Evolutionary conservation across 2,329 filamentous ascomycete species (phyloP).

Genomic region (Penicillium paneum): DNA sequence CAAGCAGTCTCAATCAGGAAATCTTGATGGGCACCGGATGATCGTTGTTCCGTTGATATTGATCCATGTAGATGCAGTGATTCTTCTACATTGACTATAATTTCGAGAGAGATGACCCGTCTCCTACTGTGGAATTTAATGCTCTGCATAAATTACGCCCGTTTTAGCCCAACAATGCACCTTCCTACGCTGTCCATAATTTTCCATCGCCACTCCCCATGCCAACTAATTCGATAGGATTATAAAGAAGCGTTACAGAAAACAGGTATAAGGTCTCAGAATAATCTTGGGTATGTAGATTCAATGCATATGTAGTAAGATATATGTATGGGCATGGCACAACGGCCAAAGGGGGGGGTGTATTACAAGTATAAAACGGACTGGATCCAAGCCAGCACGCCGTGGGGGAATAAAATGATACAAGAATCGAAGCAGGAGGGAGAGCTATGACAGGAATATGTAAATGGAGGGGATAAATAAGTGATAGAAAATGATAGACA

Average conservation of each 20-base stretch:
- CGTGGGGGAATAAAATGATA: conserved; percentile 23
- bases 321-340: conserved; percentile 24
- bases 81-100: not conserved
- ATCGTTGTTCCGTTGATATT: conserved; percentile 27
- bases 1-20: conserved; percentile 29
- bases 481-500: conserved; percentile 12
- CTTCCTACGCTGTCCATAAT: not conserved
- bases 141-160: not conserved
- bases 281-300: not conserved
- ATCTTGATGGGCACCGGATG: conserved; percentile 28
- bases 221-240: too few relatives aligned
- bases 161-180: not conserved
- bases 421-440: conserved; percentile 8
- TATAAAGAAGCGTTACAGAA: not conserved
- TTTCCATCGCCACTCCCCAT: not conserved
- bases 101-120: not conserved
- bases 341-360: conserved; percentile 22
- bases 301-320: conserved; percentile 8
- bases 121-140: not conserved
- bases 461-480: not conserved
- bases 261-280: not conserved
- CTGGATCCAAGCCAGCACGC: conserved; percentile 24
- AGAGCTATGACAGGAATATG: conserved; percentile 7
- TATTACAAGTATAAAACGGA: conserved; percentile 33
- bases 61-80: not conserved